Percentiles rank a stretch among this genome's conserved stretches.
phyloP scores from a whole-genome alignment of 2,329 filamentous ascomycete species.

The Scedosporium boydii region DNA sequence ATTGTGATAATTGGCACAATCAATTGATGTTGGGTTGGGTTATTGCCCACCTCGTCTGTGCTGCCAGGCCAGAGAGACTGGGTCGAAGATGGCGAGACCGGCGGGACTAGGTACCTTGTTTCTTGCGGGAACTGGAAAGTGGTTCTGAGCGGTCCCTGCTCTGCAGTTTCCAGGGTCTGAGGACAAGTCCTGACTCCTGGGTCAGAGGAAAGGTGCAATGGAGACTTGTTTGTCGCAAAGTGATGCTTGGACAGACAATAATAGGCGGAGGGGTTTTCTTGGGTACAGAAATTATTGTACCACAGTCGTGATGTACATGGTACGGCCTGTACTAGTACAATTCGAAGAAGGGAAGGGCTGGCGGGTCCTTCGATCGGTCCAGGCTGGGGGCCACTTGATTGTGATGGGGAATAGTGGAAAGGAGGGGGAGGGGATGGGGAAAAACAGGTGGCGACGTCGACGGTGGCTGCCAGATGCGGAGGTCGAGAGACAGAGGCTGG shows the following conservation, averaged over 20 bases:
- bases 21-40: neutral
- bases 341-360: neutral
- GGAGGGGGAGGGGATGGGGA: neutral
- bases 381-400: neutral
- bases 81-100: neutral
- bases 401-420: neutral
- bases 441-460: neutral
- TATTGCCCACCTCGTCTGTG: neutral
- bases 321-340: neutral
- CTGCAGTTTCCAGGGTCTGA: neutral
- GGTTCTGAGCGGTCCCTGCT: neutral
- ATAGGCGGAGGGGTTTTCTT: neutral
- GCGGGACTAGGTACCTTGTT: neutral
- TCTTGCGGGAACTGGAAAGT: neutral
- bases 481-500: neutral
- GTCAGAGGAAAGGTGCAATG: neutral
- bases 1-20: neutral
- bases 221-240: neutral
- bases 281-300: slow-evolving; percentile 1
- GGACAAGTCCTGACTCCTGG: neutral
- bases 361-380: neutral
- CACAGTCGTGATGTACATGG: neutral
- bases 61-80: neutral
- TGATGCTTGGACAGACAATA: neutral
- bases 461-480: neutral